Evolutionary conservation across 1,284 basidiomycete genomes (phyloP).

Genomic region (Spongispora temasekensis): DNA sequence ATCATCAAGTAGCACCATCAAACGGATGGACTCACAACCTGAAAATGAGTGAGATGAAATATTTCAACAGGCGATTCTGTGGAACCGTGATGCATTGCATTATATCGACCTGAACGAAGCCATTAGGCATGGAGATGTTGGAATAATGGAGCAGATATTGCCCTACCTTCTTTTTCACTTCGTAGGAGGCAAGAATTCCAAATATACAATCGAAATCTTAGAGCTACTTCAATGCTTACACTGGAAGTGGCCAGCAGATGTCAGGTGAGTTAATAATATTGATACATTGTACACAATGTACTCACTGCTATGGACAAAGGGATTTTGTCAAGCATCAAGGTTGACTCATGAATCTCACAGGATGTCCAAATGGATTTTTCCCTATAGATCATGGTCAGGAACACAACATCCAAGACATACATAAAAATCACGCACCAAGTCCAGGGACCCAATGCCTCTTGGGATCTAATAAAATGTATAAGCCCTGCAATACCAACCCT

Average conservation of each 20-base stretch:
- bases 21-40: not conserved
- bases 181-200: slow-evolving; percentile 8
- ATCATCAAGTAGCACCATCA: slow-evolving; percentile 2
- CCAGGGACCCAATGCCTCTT: slow-evolving; percentile 9
- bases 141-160: slow-evolving; percentile 5
- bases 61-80: slow-evolving; percentile 14
- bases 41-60: slow-evolving; percentile 14
- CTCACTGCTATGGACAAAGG: not conserved
- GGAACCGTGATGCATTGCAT: slow-evolving; percentile 24
- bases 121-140: slow-evolving; percentile 8
- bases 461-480: slow-evolving; percentile 3
- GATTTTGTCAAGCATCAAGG: slow-evolving; percentile 1
- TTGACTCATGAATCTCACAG: slow-evolving; percentile 14
- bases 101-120: slow-evolving; percentile 12
- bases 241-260: slow-evolving; percentile 6
- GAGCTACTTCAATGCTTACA: slow-evolving; percentile 10
- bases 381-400: slow-evolving; percentile 10
- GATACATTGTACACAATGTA: too few relatives aligned
- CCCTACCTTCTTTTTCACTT: slow-evolving; percentile 9
- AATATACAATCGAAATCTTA: slow-evolving; percentile 10
- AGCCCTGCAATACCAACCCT: slow-evolving; percentile 9
- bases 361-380: not conserved
- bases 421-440: slow-evolving; percentile 6
- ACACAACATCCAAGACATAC: slow-evolving; percentile 10
- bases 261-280: not conserved